Conservation (phyloP, 352 stramenopile genomes). For the Pythium oligandrum region DNA sequence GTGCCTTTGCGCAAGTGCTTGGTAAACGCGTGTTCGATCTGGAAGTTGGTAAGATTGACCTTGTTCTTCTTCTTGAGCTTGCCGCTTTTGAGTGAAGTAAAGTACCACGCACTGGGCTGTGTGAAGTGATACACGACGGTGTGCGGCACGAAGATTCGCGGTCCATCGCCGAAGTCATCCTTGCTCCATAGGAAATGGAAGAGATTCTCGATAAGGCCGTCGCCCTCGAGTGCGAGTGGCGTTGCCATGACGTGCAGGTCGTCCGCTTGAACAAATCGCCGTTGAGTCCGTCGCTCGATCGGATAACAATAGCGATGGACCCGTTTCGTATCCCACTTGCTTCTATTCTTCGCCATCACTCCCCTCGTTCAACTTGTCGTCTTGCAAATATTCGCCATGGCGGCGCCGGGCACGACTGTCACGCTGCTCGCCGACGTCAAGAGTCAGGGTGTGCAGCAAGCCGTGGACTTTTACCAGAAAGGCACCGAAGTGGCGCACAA, state of each 20-base stretch:
- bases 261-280: background rate
- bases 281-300: background rate
- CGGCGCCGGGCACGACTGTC: background rate
- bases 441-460: slow-evolving; percentile 63
- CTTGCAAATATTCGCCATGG: background rate
- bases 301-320: too few species aligned
- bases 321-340: too few species aligned
- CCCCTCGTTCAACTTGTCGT: too few species aligned
- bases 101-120: slow-evolving; percentile 94
- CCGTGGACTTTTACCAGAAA: slow-evolving; percentile 75
- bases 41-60: slow-evolving; percentile 85
- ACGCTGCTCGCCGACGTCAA: slow-evolving; percentile 33
- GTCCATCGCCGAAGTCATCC: slow-evolving; percentile 86
- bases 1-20: slow-evolving; percentile 48
- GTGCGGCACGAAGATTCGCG: slow-evolving; percentile 88
- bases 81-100: slow-evolving; percentile 79
- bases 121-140: slow-evolving; percentile 93
- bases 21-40: slow-evolving; percentile 93
- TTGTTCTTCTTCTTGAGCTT: slow-evolving; percentile 92
- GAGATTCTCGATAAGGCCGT: slow-evolving; percentile 86
- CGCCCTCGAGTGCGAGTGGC: slow-evolving; percentile 68
- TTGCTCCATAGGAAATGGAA: slow-evolving; percentile 90
- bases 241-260: slow-evolving; percentile 32
- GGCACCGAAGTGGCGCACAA: slow-evolving; percentile 62
- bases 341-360: too few species aligned